Base-by-base conservation (phyloP, 2,329 filamentous ascomycete species). In the Phyllosticta citrichinensis region DNA sequence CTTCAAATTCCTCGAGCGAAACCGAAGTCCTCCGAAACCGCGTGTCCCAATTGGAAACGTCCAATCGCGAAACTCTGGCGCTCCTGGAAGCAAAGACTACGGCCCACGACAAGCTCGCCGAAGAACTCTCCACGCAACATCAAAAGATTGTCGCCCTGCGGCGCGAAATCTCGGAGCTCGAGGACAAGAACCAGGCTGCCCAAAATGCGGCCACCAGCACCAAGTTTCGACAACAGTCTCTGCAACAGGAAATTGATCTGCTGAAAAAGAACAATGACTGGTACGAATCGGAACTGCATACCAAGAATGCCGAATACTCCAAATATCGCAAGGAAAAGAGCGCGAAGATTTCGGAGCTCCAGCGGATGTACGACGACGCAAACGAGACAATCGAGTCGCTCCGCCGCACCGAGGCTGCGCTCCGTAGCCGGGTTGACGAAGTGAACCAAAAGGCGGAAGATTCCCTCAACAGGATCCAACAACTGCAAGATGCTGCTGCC, bases 261-360 rank as follows among this genome's bases (percentile, higher is more conserved):
- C 85, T 93, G 19, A 91, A 91, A 71, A 88, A 88, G 69, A 96
- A 91, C 76, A 89, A 90, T 65, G 93, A 97, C 68, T 99, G 91
- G 89, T 87, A 94, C 61, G 91, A 97, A 70, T 86, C 82, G 52
- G 94, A 99, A 73, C 82, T 97, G 22, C 93, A 96, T 77, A 92
- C 89, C 0, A 96, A 96, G 76, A 87, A 84, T 64, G 84, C 87
- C 9, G 94, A 99, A 71, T 86, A 91, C 55, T 83, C 93, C 66
- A 96, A 92, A 70, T 93, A 89, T 74, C 86, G 94, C 64, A 97
- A 96, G 71, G 94, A 99, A 71, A 97, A 97, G 80, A 89, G 89
- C 64, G 87, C 91, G 1, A 88, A 89, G 50, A 90, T 97, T 67
- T 84, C 91, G 9, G 89, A 95, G 68, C 83, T 99, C 27, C 89